phyloP scores from a whole-genome alignment of 805 yeast species.

The Ogataea siamensis region DNA sequence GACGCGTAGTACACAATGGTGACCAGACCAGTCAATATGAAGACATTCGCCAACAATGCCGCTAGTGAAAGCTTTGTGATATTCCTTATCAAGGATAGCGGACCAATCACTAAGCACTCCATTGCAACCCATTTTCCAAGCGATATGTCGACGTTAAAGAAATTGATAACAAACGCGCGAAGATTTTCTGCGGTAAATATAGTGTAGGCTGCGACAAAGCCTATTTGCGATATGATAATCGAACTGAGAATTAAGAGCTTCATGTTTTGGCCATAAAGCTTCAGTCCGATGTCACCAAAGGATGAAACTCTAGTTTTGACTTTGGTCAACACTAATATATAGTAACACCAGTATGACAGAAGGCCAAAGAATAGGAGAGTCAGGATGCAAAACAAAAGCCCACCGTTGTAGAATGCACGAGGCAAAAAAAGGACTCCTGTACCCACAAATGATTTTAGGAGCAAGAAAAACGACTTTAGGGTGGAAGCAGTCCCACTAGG shows the following conservation, averaged over 20 bases:
- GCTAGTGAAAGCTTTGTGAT: slow-evolving; percentile 72
- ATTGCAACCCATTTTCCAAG: slow-evolving; percentile 47
- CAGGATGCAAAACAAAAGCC: slow-evolving; percentile 54
- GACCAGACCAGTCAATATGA: slow-evolving; percentile 62
- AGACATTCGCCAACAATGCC: slow-evolving; percentile 68
- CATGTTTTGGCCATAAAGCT: slow-evolving; percentile 63
- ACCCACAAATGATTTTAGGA: slow-evolving; percentile 74
- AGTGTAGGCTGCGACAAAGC: slow-evolving; percentile 78
- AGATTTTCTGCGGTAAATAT: slow-evolving; percentile 76
- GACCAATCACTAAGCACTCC: slow-evolving; percentile 60
- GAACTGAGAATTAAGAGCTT: slow-evolving; percentile 62
- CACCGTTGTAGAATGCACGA: slow-evolving; percentile 70
- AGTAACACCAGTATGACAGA: slow-evolving; percentile 77
- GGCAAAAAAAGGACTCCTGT: slow-evolving; percentile 75
- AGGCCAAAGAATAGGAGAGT: slow-evolving; percentile 60
- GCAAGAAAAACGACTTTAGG: slow-evolving; percentile 63
- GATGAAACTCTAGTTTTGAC: slow-evolving; percentile 60
- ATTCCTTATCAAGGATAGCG: slow-evolving; percentile 70
- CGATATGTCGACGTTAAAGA: slow-evolving; percentile 41
- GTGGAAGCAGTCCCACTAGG: slow-evolving; percentile 67
- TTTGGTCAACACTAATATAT: slow-evolving; percentile 59
- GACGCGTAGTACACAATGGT: slow-evolving; percentile 60
- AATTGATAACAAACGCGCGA: slow-evolving; percentile 56
- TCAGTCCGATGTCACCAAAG: slow-evolving; percentile 74
- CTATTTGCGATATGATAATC: slow-evolving; percentile 68